phyloP scores from a whole-genome alignment of 176 grass and related monocot genomes.

The Sorghum bicolor region DNA sequence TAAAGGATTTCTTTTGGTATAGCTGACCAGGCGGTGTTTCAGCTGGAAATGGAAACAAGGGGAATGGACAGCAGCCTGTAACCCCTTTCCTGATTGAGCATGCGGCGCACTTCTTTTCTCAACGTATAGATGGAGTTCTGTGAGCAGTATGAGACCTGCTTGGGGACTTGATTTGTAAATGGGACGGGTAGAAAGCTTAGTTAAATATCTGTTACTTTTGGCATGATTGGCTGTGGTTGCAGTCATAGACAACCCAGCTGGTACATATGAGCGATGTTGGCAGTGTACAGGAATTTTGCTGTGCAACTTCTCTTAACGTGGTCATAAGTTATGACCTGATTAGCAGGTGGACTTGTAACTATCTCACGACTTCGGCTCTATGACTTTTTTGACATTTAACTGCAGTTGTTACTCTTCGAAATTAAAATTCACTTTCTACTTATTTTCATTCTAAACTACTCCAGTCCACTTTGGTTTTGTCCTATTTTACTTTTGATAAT shows the following conservation, averaged over 20 bases:
- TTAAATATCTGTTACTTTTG: conserved; percentile 21
- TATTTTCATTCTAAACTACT: not conserved
- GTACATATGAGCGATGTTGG: conserved; percentile 6
- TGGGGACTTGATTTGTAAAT: conserved; percentile 38
- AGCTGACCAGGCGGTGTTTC: conserved; percentile 16
- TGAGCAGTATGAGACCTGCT: conserved; percentile 16
- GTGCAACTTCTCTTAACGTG: not conserved
- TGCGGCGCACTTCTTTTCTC: not conserved
- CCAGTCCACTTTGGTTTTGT: not conserved
- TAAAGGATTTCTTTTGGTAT: conserved; percentile 13
- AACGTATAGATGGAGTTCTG: conserved; percentile 21
- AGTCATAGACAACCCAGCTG: conserved; percentile 27
- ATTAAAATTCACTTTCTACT: not conserved
- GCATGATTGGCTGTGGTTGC: conserved; percentile 18
- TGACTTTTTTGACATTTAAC: not conserved
- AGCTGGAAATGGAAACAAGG: conserved; percentile 24
- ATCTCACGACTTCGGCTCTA: not conserved
- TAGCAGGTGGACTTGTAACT: not conserved
- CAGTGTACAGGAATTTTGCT: conserved; percentile 27
- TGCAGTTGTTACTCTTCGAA: not conserved
- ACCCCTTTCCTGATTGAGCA: not conserved
- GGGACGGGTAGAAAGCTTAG: conserved; percentile 28
- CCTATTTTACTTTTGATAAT: too few species aligned
- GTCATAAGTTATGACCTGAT: not conserved
- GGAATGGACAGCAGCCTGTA: conserved; percentile 13